Evolutionary conservation across 495 filamentous ascomycete species (phyloP).

Genomic region (Neurospora tetraspora): DNA sequence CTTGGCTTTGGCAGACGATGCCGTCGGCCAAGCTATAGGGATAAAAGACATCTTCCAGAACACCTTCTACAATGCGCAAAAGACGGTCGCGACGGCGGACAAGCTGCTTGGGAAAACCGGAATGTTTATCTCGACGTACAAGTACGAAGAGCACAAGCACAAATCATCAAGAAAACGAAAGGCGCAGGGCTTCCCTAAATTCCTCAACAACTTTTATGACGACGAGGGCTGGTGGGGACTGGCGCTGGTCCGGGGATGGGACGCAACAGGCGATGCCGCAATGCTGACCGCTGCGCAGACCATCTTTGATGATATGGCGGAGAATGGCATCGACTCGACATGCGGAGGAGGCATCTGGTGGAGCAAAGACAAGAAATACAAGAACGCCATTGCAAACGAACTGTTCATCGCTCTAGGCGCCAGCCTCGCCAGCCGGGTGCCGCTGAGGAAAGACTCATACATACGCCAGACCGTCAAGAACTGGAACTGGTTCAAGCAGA

Average conservation of each 20-base stretch:
- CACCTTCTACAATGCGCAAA: conserved; percentile 34
- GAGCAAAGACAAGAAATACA: conserved; percentile 49
- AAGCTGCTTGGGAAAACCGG: conserved; percentile 24
- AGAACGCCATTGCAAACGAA: conserved; percentile 69
- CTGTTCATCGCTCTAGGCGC: conserved; percentile 61
- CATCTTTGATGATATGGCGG: conserved; percentile 51
- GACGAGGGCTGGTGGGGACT: conserved; percentile 70
- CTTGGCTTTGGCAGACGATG: conserved; percentile 35
- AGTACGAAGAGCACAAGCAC: conserved; percentile 4
- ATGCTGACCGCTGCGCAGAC: conserved; percentile 47
- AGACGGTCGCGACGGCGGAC: conserved; percentile 13
- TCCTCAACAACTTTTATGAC: conserved; percentile 57
- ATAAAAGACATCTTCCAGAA: conserved; percentile 31
- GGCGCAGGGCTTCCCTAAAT: conserved; percentile 32
- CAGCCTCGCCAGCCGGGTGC: conserved; percentile 59
- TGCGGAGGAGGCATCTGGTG: conserved; percentile 63
- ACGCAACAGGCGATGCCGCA: conserved; percentile 42
- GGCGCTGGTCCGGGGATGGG: conserved; percentile 55
- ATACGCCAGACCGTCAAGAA: conserved; percentile 43
- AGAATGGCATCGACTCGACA: conserved; percentile 41
- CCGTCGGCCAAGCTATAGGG: conserved; percentile 18
- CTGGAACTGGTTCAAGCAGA: conserved; percentile 60
- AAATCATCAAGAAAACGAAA: conserved; percentile 2
- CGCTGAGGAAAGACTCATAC: conserved; percentile 39
- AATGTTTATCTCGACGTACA: conserved; percentile 23